phyloP scores from a whole-genome alignment of 352 stramenopile genomes.

The Globisporangium viniferum region DNA sequence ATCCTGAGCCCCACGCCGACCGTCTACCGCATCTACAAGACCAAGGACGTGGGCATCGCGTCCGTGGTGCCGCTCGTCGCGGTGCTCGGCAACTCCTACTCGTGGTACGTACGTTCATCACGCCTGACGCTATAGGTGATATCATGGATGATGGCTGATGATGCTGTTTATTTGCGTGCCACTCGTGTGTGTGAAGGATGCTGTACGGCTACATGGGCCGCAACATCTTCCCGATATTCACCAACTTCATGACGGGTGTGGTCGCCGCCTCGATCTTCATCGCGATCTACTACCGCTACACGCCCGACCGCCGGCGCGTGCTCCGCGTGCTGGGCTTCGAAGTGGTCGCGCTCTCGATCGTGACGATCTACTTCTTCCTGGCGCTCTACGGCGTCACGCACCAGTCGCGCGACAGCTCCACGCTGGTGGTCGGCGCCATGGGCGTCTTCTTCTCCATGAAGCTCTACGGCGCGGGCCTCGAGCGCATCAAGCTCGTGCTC shows the following conservation, averaged over 20 bases:
- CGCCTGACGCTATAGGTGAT: not conserved
- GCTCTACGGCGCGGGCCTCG: slow-evolving; percentile 39
- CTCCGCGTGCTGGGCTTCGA: slow-evolving; percentile 21
- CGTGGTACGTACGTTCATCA: slow-evolving; percentile 11
- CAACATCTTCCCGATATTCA: slow-evolving; percentile 32
- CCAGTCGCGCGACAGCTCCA: slow-evolving; percentile 25
- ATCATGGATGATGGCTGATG: not conserved
- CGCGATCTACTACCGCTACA: slow-evolving; percentile 51
- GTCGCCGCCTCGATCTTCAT: slow-evolving; percentile 41
- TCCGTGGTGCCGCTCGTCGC: slow-evolving; percentile 36
- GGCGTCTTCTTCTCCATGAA: slow-evolving; percentile 35
- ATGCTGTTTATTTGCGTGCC: not conserved
- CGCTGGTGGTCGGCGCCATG: slow-evolving; percentile 26
- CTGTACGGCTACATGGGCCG: slow-evolving; percentile 38
- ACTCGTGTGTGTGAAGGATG: slow-evolving; percentile 24
- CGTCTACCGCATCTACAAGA: slow-evolving; percentile 40
- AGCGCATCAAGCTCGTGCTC: slow-evolving; percentile 39
- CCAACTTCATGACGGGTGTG: slow-evolving; percentile 32
- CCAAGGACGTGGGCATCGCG: slow-evolving; percentile 30
- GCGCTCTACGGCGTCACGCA: slow-evolving; percentile 27
- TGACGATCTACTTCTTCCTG: slow-evolving; percentile 37
- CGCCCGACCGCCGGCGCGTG: slow-evolving; percentile 27
- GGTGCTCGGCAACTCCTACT: slow-evolving; percentile 37
- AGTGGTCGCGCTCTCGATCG: slow-evolving; percentile 18
- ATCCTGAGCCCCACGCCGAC: slow-evolving; percentile 35